These are phyloP conservation scores for Pseudocercospora fijiensis DNA, from an alignment of 2,329 filamentous ascomycete genomes.

Conservation along the genomic window DNA sequence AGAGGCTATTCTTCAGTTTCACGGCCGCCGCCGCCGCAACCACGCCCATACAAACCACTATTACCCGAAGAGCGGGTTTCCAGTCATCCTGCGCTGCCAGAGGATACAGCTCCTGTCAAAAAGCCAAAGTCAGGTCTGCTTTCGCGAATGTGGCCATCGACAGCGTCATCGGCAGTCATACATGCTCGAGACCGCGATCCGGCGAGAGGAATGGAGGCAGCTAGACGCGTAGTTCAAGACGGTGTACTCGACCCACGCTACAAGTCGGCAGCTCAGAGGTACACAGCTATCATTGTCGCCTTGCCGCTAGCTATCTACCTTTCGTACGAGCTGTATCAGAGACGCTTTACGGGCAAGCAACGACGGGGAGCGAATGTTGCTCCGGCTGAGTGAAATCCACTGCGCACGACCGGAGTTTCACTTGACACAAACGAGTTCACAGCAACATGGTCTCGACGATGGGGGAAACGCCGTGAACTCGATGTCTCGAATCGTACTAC, in stretches of 20 bases:
- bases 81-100: conserved; percentile 7
- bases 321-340: conserved; percentile 32
- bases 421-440: neutral
- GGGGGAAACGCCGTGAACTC: neutral
- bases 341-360: conserved; percentile 33
- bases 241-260: conserved; percentile 34
- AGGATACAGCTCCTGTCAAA: neutral
- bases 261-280: conserved; percentile 24
- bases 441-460: neutral
- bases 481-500: neutral
- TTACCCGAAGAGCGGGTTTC: conserved; percentile 12
- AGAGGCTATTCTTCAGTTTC: neutral
- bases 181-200: conserved; percentile 14
- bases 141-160: conserved; percentile 13
- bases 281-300: conserved; percentile 30
- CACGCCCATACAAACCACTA: conserved; percentile 8
- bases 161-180: neutral
- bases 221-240: conserved; percentile 24
- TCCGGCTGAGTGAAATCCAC: neutral
- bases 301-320: conserved; percentile 32
- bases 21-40: conserved; percentile 10
- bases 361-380: conserved; percentile 5
- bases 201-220: conserved; percentile 28
- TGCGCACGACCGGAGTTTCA: neutral
- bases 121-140: conserved; percentile 10